Percentiles rank a stretch among this genome's conserved stretches.
Evolutionary conservation across 371 early-diverging fungal genomes (phyloP).

Genomic region (Nematocida homosporus): DNA sequence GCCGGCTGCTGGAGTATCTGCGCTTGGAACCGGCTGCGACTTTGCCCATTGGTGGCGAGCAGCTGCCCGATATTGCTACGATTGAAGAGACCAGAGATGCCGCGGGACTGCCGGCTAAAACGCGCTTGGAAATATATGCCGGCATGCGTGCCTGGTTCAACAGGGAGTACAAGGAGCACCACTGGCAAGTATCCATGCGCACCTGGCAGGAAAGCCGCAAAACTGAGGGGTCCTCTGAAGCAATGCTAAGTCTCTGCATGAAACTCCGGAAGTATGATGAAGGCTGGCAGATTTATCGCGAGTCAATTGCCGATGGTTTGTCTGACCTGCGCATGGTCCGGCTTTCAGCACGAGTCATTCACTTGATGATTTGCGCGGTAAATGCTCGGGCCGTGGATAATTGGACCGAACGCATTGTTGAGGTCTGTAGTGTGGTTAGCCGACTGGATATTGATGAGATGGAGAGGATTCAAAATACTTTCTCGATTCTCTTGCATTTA

Average conservation of each 20-base stretch:
- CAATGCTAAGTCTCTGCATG: slow-evolving; percentile 63
- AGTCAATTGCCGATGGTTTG: neutral
- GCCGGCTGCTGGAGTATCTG: slow-evolving; percentile 12
- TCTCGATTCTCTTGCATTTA: neutral
- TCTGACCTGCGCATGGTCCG: slow-evolving; percentile 5
- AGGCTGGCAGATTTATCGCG: slow-evolving; percentile 61
- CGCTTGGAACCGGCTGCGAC: neutral
- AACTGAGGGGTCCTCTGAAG: slow-evolving; percentile 50
- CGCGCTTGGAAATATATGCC: slow-evolving; percentile 8
- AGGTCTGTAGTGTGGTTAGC: slow-evolving; percentile 31
- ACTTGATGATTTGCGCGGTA: slow-evolving; percentile 25
- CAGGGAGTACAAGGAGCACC: slow-evolving; percentile 15
- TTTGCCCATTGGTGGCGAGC: neutral
- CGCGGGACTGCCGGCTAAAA: neutral
- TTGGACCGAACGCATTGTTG: slow-evolving; percentile 42
- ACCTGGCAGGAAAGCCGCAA: slow-evolving; percentile 56
- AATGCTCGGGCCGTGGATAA: slow-evolving; percentile 9
- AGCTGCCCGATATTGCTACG: neutral
- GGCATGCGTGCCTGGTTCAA: slow-evolving; percentile 33
- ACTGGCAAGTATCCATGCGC: slow-evolving; percentile 56
- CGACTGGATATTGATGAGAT: slow-evolving; percentile 10
- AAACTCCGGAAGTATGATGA: slow-evolving; percentile 59
- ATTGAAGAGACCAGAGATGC: neutral
- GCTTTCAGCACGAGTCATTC: slow-evolving; percentile 6
- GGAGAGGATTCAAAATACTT: slow-evolving; percentile 16